Conservation (phyloP, 164 flowering plant genomes). For the Umbellularia californica region DNA sequence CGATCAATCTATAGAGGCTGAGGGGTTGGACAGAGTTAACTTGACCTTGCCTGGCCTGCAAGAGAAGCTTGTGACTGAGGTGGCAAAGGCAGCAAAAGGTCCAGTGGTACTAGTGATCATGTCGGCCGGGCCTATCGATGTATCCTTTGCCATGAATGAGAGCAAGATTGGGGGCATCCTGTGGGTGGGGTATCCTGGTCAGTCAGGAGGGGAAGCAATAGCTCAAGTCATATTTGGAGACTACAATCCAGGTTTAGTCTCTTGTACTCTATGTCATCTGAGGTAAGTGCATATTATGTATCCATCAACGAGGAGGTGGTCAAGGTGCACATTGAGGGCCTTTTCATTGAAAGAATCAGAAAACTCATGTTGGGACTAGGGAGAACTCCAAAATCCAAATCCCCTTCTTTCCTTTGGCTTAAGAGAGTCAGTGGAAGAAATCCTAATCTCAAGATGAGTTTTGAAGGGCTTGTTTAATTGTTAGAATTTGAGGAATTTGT, state of each 20-base stretch:
- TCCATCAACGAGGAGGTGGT: no score
- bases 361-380: no score
- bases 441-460: no score
- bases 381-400: no score
- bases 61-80: slow-evolving; percentile 41
- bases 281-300: not conserved
- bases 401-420: no score
- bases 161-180: slow-evolving; percentile 44
- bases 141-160: slow-evolving; percentile 38
- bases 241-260: slow-evolving; percentile 50
- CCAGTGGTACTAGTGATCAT: slow-evolving; percentile 53
- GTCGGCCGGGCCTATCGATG: slow-evolving; percentile 68
- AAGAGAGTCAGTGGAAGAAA: no score
- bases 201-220: slow-evolving; percentile 67
- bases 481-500: no score
- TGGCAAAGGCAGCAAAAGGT: slow-evolving; percentile 36
- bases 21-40: slow-evolving; percentile 46
- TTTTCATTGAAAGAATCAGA: no score
- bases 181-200: slow-evolving; percentile 80
- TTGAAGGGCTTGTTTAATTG: no score
- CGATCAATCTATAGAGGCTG: slow-evolving; percentile 57
- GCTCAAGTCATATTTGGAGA: slow-evolving; percentile 63
- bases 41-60: slow-evolving; percentile 65
- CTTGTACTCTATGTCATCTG: no score
- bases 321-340: no score